Base-by-base conservation (phyloP, 768 basidiomycete genomes). In the Pulveroboletus sp. region DNA sequence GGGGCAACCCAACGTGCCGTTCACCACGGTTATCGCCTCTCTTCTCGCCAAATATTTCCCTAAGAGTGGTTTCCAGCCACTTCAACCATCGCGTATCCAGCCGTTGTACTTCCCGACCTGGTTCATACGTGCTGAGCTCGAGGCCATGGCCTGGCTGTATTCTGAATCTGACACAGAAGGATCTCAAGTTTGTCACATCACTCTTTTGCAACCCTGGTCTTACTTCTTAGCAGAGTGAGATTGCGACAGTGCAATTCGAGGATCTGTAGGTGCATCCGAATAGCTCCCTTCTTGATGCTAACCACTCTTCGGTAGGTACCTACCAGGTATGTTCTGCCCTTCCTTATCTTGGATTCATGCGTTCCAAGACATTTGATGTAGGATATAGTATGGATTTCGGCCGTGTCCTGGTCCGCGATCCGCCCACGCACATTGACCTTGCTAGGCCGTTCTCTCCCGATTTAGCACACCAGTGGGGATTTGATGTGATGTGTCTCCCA, bases 51-150 rank as follows among this genome's bases (percentile, higher is more conserved):
- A 68, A 27, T 63, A 64, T 44, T 55, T 80, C 27, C 73, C 75
- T 3, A 60, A 57, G 21, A 60, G 71, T 28, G 72, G 72, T 5
- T 69, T 72, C 53, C 62, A 68, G 37, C 66, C 72, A 43, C 52
- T 76, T 5, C 71, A 58, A 42, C 82, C 83, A 21, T 61, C 66
- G 11, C 74, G 72, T 21, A 70, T 81, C 24, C 67, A 73, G 40
- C 75, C 82, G 7, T 65, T 81, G 3, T 86, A 84, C 59, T 77
- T 82, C 45, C 84, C 84, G 4, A 75, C 72, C 10, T 86, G 84
- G 84, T 69, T 81, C 28, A 64, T 84, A 28, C 78, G 80, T 55
- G 79, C 73, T 8, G 78, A 82, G 60, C 57, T 80, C 15, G 67
- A 76, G 56, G 74, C 66, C 9, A 68, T 68, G 6, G 50, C 51